Evolutionary conservation across 306 rosid genomes (phyloP), one percentile per base, ranked within the genome.

Genomic region (Boehmeria nivea): DNA sequence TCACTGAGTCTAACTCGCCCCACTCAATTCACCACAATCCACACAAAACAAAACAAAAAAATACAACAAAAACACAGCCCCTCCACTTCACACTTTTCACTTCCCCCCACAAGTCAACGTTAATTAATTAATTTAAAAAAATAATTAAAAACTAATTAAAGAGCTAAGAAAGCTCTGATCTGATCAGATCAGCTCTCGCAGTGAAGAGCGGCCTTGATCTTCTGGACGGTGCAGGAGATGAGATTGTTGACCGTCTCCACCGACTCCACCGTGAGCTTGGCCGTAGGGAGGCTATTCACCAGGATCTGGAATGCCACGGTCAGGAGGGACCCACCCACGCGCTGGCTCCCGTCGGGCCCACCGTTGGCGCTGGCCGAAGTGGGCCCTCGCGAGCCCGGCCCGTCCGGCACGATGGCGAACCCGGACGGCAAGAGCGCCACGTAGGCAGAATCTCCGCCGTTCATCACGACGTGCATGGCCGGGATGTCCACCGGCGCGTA

Each of bases 401-500:
- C 99, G 12, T 93, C 99, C 0, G 98, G 98, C 0, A 84, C 94
- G 4, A 91, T 75, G 0, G 98, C 88, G 3, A 91, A 91, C 1
- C 98, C 98, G 0, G 98, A 91, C 0, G 98, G 98, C 0, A 91
- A 65, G 3, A 91, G 39, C 0, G 98, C 98, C 76, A 91, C 98
- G 57, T 91, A 91, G 13, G 98, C 95, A 0, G 98, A 91, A 49
- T 91, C 98, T 0, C 98, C 98, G 3, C 98, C 98, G 74, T 80
- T 91, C 98, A 91, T 87, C 4, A 91, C 98, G 1, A 82, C 85
- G 40, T 91, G 98, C 95, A 91, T 91, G n/a, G 98, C 98, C 0
- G 98, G 98, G 4, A 87, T 87, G 47, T 91, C 98, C 0, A 91
- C 98, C 2, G 98, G 98, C 72, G 98, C 98, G 85, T 87, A 91